phyloP scores from a whole-genome alignment of 768 basidiomycete genomes.

The Boletus barrowsii region DNA sequence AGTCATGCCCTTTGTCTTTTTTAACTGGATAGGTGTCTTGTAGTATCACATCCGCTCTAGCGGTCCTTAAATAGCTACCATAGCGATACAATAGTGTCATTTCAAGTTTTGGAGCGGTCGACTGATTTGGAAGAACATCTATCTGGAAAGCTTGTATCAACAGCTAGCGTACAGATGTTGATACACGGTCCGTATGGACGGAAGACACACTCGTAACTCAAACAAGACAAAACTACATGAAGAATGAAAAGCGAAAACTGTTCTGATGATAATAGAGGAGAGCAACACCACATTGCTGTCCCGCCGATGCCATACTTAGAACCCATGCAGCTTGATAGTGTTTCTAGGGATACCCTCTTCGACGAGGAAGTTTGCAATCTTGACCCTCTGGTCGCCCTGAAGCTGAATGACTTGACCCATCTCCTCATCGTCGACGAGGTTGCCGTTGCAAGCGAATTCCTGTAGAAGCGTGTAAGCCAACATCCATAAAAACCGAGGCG shows the following conservation, averaged over 20 bases:
- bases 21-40: background rate
- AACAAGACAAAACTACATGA: conserved; percentile 21
- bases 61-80: background rate
- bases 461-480: conserved; percentile 30
- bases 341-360: conserved; percentile 75
- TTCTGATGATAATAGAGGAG: conserved; percentile 7
- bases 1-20: conserved; percentile 14
- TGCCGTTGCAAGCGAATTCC: conserved; percentile 99
- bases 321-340: conserved; percentile 86
- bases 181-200: conserved; percentile 26
- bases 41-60: background rate
- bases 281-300: conserved; percentile 2
- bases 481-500: background rate
- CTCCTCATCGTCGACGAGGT: conserved; percentile 91
- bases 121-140: conserved; percentile 16
- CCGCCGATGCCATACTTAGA: conserved; percentile 44
- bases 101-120: conserved; percentile 3
- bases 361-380: conserved; percentile 85
- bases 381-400: conserved; percentile 94
- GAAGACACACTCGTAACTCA: conserved; percentile 15
- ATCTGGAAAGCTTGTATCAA: conserved; percentile 25
- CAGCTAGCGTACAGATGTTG: conserved; percentile 16
- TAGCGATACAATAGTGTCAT: background rate
- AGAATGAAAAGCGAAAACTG: conserved; percentile 12
- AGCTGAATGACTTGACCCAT: conserved; percentile 97